A percentile compares a stretch with the other conserved stretches of the same genome.
Conservation (phyloP, 441 rosid genomes). For the Flueggea neowawraea region DNA sequence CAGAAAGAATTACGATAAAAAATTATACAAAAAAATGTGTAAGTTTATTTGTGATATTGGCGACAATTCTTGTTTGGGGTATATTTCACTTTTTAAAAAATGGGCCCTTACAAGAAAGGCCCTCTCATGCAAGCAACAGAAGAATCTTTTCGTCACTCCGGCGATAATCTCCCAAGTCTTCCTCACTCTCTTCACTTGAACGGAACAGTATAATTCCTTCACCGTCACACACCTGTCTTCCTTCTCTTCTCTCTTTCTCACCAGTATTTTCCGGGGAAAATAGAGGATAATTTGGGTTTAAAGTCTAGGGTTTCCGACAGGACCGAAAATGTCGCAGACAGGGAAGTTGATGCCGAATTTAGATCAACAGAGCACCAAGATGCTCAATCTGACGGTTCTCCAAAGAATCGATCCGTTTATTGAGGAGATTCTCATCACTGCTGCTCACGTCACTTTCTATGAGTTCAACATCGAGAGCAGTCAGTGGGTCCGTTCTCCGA, state of each 20-base stretch:
- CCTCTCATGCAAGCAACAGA: no score
- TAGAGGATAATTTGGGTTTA: constrained; percentile 9
- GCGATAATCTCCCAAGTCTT: no score
- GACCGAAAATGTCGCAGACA: constrained; percentile 49
- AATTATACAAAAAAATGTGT: no score
- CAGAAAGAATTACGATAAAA: no score
- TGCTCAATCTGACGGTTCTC: constrained; percentile 74
- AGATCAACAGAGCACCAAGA: constrained; percentile 67
- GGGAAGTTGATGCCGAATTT: constrained; percentile 78
- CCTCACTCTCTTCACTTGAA: no score
- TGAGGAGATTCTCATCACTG: constrained; percentile 77
- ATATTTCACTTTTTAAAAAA: no score
- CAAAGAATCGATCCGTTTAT: constrained; percentile 73
- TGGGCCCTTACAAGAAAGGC: no score
- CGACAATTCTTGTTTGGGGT: no score
- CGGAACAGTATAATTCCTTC: no score
- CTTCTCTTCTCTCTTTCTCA: background rate
- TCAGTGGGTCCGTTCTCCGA: constrained; percentile 55
- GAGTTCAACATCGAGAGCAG: constrained; percentile 73
- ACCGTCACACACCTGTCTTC: background rate
- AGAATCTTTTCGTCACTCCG: no score
- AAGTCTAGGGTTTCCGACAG: constrained; percentile 18
- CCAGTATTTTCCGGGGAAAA: constrained; percentile 22
- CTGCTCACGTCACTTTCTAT: constrained; percentile 78
- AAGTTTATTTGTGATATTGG: no score